phyloP scores from a whole-genome alignment of 1,139 yeast species.

The Suhomyces anneliseae region DNA sequence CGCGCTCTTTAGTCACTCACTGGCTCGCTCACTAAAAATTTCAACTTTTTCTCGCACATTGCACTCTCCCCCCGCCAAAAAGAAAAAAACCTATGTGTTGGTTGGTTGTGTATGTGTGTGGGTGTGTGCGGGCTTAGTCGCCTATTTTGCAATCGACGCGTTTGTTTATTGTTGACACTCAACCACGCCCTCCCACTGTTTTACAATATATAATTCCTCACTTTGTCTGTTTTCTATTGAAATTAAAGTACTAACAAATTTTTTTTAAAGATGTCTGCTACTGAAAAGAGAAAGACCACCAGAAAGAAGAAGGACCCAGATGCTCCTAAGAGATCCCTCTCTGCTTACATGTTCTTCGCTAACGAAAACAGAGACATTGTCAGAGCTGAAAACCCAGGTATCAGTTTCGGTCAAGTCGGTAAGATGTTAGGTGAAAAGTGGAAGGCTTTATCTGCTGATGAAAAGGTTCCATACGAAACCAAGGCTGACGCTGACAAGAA shows the following conservation, averaged over 20 bases:
- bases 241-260: conserved; percentile 13
- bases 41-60: no score
- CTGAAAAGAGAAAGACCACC: conserved; percentile 48
- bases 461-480: conserved; percentile 84
- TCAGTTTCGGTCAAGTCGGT: conserved; percentile 89
- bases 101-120: no score
- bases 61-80: no score
- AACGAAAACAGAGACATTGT: conserved; percentile 95
- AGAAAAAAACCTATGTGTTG: no score
- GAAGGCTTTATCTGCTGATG: conserved; percentile 83
- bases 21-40: neutral
- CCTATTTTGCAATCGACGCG: conserved; percentile 5
- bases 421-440: conserved; percentile 92
- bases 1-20: neutral
- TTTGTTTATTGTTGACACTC: conserved; percentile 8
- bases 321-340: conserved; percentile 97
- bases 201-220: conserved; percentile 1
- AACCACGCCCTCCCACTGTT: neutral
- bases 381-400: conserved; percentile 92
- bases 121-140: neutral
- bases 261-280: conserved; percentile 18
- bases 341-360: conserved; percentile 99
- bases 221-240: neutral
- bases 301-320: conserved; percentile 82
- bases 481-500: conserved; percentile 96